phyloP scores from a whole-genome alignment of 805 yeast genomes.

The Sugiyamaella floridensis region DNA sequence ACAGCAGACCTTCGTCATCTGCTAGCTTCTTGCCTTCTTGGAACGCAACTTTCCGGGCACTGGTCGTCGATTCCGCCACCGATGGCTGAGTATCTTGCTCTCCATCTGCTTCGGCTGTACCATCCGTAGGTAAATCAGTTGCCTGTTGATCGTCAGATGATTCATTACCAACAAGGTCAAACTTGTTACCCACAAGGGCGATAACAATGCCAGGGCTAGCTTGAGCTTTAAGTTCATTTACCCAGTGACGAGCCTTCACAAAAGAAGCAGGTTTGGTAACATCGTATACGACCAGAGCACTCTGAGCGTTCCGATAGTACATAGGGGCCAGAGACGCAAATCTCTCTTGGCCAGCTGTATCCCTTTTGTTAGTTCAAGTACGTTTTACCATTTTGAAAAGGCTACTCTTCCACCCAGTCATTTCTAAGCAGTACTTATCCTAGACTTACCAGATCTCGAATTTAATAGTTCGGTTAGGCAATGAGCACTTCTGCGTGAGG shows the following conservation, averaged over 20 bases:
- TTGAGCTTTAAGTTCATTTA: slow-evolving; percentile 89
- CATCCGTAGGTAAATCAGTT: slow-evolving; percentile 25
- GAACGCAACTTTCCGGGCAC: slow-evolving; percentile 60
- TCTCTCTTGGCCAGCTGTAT: slow-evolving; percentile 97
- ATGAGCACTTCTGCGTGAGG: slow-evolving; percentile 84
- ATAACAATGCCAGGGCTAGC: slow-evolving; percentile 87
- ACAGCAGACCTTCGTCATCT: slow-evolving; percentile 81
- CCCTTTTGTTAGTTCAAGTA: slow-evolving; percentile 31
- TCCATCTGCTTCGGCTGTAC: slow-evolving; percentile 21
- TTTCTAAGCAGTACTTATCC: no score
- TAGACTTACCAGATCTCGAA: slow-evolving; percentile 42
- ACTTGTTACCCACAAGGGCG: slow-evolving; percentile 91
- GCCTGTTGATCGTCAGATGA: slow-evolving; percentile 10
- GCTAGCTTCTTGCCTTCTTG: slow-evolving; percentile 87
- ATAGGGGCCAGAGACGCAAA: slow-evolving; percentile 94
- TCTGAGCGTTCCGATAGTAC: slow-evolving; percentile 96
- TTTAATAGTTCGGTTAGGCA: slow-evolving; percentile 80
- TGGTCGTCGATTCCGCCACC: slow-evolving; percentile 36
- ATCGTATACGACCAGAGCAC: slow-evolving; percentile 93
- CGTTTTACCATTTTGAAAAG: no score
- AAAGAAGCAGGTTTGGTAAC: slow-evolving; percentile 92
- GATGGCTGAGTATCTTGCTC: slow-evolving; percentile 8
- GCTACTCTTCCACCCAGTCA: no score
- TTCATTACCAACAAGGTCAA: slow-evolving; percentile 58
- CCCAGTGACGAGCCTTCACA: slow-evolving; percentile 97